Conservation (phyloP, 2,329 filamentous ascomycete species). For the Xylaria sp. region DNA sequence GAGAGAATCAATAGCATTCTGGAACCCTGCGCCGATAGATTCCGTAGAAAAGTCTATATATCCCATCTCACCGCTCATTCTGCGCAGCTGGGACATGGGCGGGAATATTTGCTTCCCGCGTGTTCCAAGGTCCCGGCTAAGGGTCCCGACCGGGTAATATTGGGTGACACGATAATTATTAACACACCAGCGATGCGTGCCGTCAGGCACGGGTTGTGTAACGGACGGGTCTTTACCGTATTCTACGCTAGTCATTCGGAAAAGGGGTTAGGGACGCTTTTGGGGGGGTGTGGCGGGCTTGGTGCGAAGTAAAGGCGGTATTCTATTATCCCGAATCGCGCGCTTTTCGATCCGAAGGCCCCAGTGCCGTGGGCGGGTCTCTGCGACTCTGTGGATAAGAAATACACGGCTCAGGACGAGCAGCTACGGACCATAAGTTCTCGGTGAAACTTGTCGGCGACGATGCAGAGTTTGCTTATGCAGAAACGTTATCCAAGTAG, state of each 20-base stretch:
- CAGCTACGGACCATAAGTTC: background rate
- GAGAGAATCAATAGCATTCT: background rate
- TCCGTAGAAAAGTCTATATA: background rate
- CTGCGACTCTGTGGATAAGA: conserved; percentile 8
- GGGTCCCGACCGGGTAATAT: conserved; percentile 6
- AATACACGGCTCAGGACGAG: conserved; percentile 3
- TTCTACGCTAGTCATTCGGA: background rate
- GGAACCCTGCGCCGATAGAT: background rate
- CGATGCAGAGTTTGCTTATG: background rate
- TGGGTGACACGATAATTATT: conserved; percentile 7
- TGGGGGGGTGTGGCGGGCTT: no score
- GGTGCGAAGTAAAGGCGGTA: background rate
- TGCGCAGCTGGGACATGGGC: conserved; percentile 26
- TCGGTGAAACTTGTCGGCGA: background rate
- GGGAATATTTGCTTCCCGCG: background rate
- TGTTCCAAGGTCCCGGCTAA: background rate
- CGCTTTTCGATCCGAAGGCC: background rate
- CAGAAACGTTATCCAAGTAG: background rate
- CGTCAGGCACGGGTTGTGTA: conserved; percentile 8
- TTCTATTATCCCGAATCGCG: conserved; percentile 2
- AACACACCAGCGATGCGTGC: conserved; percentile 8
- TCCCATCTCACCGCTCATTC: conserved; percentile 33
- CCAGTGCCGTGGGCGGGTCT: background rate
- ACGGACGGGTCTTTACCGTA: conserved; percentile 17
- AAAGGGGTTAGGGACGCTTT: no score